Percentiles rank a stretch among this genome's conserved stretches.
Conservation (phyloP, 1,284 basidiomycete species). For the Sporisorium exsertum region DNA sequence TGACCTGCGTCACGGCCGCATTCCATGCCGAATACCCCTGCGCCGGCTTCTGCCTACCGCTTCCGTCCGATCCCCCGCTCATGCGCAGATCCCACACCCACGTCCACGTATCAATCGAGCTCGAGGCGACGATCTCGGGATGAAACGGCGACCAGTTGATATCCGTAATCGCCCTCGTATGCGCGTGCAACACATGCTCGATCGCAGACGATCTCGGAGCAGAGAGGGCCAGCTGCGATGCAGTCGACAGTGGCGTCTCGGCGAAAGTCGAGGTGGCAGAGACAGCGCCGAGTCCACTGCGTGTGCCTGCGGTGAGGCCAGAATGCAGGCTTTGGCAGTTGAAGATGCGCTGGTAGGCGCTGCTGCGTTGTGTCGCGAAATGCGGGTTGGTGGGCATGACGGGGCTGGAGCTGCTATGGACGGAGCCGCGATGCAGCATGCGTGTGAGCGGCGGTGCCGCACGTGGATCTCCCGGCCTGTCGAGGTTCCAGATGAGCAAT, state of each 20-base stretch:
- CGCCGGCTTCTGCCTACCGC: constrained; percentile 48
- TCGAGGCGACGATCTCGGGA: constrained; percentile 65
- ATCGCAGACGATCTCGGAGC: constrained; percentile 52
- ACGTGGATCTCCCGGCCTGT: constrained; percentile 62
- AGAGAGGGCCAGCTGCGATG: constrained; percentile 18
- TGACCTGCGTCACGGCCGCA: constrained; percentile 67
- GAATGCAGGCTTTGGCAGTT: constrained; percentile 41
- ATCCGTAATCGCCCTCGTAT: constrained; percentile 67
- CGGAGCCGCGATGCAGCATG: constrained; percentile 32
- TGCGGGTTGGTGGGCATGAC: constrained; percentile 36
- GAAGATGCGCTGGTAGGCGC: constrained; percentile 43
- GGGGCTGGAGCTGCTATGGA: constrained; percentile 38
- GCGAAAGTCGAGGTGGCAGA: constrained; percentile 26
- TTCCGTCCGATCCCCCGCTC: constrained; percentile 28
- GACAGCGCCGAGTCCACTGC: constrained; percentile 30
- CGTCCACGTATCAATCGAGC: constrained; percentile 68
- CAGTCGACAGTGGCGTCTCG: constrained; percentile 24
- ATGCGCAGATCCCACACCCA: constrained; percentile 68
- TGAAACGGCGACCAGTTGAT: constrained; percentile 69
- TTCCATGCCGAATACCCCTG: constrained; percentile 68
- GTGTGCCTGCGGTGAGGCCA: constrained; percentile 40
- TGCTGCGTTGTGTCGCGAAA: constrained; percentile 35
- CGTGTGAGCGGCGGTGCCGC: constrained; percentile 27
- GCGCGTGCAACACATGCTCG: constrained; percentile 63
- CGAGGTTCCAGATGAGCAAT: constrained; percentile 94